Evolutionary conservation across 495 filamentous ascomycete genomes (phyloP), one percentile per base, ranked within the genome.

Genomic region (Xylaria scruposa): DNA sequence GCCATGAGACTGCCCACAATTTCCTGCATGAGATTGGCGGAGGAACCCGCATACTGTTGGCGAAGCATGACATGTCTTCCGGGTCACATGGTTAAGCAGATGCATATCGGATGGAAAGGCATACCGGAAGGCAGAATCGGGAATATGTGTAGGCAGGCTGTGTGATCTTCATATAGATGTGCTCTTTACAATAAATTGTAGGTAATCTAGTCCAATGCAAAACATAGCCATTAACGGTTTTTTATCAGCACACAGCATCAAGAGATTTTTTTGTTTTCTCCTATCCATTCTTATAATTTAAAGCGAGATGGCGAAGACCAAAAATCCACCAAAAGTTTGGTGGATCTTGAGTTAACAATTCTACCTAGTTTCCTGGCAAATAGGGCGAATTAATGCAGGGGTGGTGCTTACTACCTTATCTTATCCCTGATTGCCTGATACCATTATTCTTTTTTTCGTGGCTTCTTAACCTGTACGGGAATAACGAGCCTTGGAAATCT

Each of bases 131-230:
- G 62, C 42, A 49, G 62, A 49, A 17, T 44, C 12, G 29, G 15
- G 2, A 1, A 4, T 67, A 56, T 17, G 9, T 12, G 63, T 38
- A 67, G 63, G 63, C 46, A 67, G 63, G 63, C 63, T 67, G 63
- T 19, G 63, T 9, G 46, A 51, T 67, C 63, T 36, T 9, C 9
- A 12, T 21, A 10, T 47, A 3, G 13, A 29, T 31, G 33, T 60
- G 58, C 58, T 38, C 58, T 38, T 21, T 17, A 56, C 53, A 15
- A 17, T 31, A 53, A 10, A 53, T 53, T 24, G 49, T 53, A 9
- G 21, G 10, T 21, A 17, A 56, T 31, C 51, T 31, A 31, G 24
- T 15, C 53, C 53, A 24, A 31, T 17, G 26, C 24, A 56, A 26
- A 56, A 31, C 15, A 17, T 31, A 26, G 4, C 26, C 53, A 31